Conservation (phyloP, 495 filamentous ascomycete species). For the Penicillium roqueforti region DNA sequence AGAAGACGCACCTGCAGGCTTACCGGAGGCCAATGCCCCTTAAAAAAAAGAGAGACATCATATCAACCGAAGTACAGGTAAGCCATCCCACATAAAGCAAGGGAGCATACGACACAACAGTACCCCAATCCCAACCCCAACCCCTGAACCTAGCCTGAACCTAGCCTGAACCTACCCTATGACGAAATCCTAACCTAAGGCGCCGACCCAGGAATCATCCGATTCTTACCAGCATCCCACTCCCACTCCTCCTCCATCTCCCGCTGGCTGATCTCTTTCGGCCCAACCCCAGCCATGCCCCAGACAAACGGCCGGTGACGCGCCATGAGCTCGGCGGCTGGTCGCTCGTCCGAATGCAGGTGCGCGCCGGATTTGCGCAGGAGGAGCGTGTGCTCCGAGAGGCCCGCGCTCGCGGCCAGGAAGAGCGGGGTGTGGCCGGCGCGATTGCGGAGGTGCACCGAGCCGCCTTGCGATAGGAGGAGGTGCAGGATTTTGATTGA, state of each 20-base stretch:
- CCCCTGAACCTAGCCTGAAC: background rate
- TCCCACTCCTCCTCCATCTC: conserved; percentile 29
- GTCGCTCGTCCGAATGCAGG: conserved; percentile 60
- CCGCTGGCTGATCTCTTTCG: conserved; percentile 33
- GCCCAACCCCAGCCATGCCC: conserved; percentile 44
- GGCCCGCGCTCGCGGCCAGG: conserved; percentile 62
- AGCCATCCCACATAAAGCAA: background rate
- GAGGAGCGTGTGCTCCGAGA: conserved; percentile 58
- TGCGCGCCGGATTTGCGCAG: conserved; percentile 68
- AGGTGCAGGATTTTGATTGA: conserved; percentile 61
- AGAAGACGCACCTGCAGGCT: no score
- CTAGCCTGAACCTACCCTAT: background rate
- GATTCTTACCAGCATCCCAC: conserved; percentile 11
- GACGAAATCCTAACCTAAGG: conserved; percentile 8
- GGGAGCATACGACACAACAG: background rate
- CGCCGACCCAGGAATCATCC: conserved; percentile 35
- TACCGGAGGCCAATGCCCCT: background rate
- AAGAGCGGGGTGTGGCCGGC: conserved; percentile 79
- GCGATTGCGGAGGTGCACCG: conserved; percentile 80
- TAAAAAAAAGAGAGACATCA: background rate
- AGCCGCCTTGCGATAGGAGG: conserved; percentile 72
- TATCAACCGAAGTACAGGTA: background rate
- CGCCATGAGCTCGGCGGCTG: conserved; percentile 45
- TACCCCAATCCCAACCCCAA: background rate
- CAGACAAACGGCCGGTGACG: conserved; percentile 43